A percentile compares a stretch with the other conserved stretches of the same genome.
These are phyloP conservation scores for Stenocarpella maydis DNA, from an alignment of 2,329 filamentous ascomycete genomes.

Conservation along the genomic window DNA sequence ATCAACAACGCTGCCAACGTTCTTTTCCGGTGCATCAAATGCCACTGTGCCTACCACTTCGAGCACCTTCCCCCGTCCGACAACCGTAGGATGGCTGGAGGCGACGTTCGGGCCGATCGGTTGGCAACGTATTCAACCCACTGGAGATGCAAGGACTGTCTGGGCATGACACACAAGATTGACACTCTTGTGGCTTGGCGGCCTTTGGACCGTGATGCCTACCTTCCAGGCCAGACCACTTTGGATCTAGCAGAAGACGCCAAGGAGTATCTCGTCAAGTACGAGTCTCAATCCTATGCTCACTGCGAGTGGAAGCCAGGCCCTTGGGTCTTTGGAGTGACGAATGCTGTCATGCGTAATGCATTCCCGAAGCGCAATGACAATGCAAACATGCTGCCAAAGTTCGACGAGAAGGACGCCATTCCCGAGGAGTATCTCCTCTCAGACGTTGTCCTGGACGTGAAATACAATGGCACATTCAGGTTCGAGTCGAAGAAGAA, in stretches of 20 bases:
- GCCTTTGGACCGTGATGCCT: conserved; percentile 66
- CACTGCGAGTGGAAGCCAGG: conserved; percentile 89
- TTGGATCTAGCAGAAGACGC: conserved; percentile 73
- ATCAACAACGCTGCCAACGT: conserved; percentile 81
- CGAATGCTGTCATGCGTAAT: conserved; percentile 69
- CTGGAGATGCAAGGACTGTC: conserved; percentile 85
- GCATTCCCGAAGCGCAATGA: conserved; percentile 78
- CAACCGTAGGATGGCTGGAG: conserved; percentile 47
- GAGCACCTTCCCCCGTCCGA: conserved; percentile 74
- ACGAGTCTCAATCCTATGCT: conserved; percentile 81
- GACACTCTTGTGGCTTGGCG: conserved; percentile 89
- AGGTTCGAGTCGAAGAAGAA: conserved; percentile 67
- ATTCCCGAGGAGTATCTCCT: conserved; percentile 87
- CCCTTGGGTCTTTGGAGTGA: conserved; percentile 83
- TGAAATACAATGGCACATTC: conserved; percentile 65
- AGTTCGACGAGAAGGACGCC: conserved; percentile 77
- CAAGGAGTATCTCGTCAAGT: conserved; percentile 94
- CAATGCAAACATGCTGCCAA: conserved; percentile 66
- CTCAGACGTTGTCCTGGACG: conserved; percentile 87
- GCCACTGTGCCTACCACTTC: conserved; percentile 82
- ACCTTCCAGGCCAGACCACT: conserved; percentile 59
- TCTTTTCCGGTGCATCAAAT: conserved; percentile 82
- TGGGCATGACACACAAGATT: conserved; percentile 70
- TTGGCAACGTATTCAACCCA: conserved; percentile 76
- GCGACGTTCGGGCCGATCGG: conserved; percentile 65